Evolutionary conservation across 805 yeast species (phyloP), one percentile per base, ranked within the genome.

Genomic region (Schizosaccharomyces lindneri): DNA sequence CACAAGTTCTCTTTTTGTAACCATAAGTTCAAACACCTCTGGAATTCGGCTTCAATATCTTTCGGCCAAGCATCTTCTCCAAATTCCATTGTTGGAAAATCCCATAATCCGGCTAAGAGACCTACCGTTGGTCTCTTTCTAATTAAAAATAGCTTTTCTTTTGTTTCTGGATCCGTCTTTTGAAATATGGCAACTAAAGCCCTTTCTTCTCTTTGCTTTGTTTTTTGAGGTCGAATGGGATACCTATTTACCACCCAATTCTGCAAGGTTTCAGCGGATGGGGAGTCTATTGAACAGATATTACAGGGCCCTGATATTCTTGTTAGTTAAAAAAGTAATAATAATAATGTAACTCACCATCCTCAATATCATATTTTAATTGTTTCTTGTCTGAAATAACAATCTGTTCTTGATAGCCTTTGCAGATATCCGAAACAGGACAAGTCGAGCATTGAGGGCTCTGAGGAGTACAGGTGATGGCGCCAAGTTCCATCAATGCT

Each of bases 101-200:
- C 60, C 60, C 60, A 57, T 32, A 57, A 27, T 17, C 60, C 60
- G 4, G 60, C 60, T 36, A 57, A 36, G 15, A 57, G 60, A n/a
- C 60, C 60, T 11, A 17, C 48, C 4, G 27, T 41, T 9, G 60
- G 60, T 27, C 60, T 43, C 43, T 57, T 57, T 24, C 57, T 24
- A 7, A 31, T 57, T 11, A 57, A 43, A 24, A 36, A 57, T 19
- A 29, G 31, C 17, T 57, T 41, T 36, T 57, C 48, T 29, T 57
- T 36, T 5, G 48, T 57, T 19, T 15, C 43, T 21, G 60, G 27
- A 17, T 57, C 39, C 11, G 31, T 29, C 19, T 36, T 36, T 24
- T 36, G 48, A 57, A 57, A 57, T 32, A 57, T 32, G 5, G 36
- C 48, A 11, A 36, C 43, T 17, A 57, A 17, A 19, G 60, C 43